Evolutionary conservation across 441 rosid species (phyloP).

Genomic region (Euphorbia schlechtendalii): DNA sequence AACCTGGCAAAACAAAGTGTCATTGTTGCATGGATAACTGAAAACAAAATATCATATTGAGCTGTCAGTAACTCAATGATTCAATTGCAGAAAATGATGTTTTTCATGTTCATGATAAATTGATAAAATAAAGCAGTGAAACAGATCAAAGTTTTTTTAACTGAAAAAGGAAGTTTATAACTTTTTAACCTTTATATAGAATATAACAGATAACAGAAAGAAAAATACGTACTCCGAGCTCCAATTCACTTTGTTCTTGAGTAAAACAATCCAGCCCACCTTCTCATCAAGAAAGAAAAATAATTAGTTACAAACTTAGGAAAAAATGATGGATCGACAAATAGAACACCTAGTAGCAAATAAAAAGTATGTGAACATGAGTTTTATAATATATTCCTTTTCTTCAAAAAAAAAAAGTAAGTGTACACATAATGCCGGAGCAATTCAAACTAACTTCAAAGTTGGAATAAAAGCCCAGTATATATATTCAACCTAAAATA

Average conservation of each 20-base stretch:
- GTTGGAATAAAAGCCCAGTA: neutral
- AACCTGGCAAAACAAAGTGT: conserved; percentile 43
- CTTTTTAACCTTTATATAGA: neutral
- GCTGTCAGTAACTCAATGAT: neutral
- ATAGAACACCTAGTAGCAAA: neutral
- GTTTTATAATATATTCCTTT: too few relatives aligned
- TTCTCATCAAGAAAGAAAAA: conserved; percentile 19
- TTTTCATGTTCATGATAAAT: conserved; percentile 1
- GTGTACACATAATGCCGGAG: neutral
- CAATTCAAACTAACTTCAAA: neutral
- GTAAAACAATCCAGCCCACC: conserved; percentile 47
- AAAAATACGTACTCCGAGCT: conserved; percentile 54
- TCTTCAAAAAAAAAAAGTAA: too few relatives aligned
- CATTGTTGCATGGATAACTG: neutral
- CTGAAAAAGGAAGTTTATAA: conserved; percentile 2
- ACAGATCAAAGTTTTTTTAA: neutral
- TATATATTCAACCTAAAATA: neutral
- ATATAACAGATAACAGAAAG: conserved; percentile 10
- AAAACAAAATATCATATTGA: neutral
- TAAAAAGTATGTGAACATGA: too few relatives aligned
- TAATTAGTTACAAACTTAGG: conserved; percentile 6
- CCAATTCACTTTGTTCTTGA: conserved; percentile 45
- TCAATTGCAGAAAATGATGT: conserved; percentile 7
- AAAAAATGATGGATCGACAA: conserved; percentile 1
- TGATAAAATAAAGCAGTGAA: neutral